Base-by-base conservation (phyloP, 371 early-diverging fungal species). In the Mucor irregularis region DNA sequence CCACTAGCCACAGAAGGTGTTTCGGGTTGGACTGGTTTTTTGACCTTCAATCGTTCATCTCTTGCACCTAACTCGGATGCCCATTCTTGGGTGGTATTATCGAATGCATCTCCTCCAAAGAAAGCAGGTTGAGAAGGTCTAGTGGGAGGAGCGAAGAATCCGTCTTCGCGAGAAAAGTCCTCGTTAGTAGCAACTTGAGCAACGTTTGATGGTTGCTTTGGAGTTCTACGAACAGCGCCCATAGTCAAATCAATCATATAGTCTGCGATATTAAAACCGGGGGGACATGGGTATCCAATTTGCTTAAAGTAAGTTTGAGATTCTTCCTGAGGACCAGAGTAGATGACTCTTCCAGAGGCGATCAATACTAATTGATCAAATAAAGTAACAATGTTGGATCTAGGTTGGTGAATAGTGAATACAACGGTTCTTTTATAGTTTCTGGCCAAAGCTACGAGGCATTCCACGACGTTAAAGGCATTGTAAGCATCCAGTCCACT, bases 351-450 rank as follows among this genome's bases (percentile, higher is more conserved):
- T 2, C 96, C 94, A 26, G 90, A 91, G 17, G 92, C 87, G 40
- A 99, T 77, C 24, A 99, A 74, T 10, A 97, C 71, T 9, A 97
- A 73, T 24, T 87, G 84, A 71, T 96, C 95, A 77, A 99, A 96
- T 54, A 93, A 70, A 16, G 87, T 78, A 42, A 91, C 92, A 46
- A 98, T 94, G 55, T 97, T 91, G 13, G 90, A 87, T 11, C 97
- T 84, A 4, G 99, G 99, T 62, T 97, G 99, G 64, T 99, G 98
- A 30, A 97, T 95, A 9, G 94, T 95, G 63, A 93, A 90, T 5
- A 97, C 78, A 21, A 99, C 86, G 0, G 97, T 97, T 21, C 94
- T 87, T 39, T 91, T 89, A 56, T 87, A 86, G 22, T 82, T 75
- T 22, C 86, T 78, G 0, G 98, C 96, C 22, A 98, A 65, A 0